Evolutionary conservation across 148 eudicot species (phyloP), one percentile per base, ranked within the genome.

Genomic region (Rheum nobile): DNA sequence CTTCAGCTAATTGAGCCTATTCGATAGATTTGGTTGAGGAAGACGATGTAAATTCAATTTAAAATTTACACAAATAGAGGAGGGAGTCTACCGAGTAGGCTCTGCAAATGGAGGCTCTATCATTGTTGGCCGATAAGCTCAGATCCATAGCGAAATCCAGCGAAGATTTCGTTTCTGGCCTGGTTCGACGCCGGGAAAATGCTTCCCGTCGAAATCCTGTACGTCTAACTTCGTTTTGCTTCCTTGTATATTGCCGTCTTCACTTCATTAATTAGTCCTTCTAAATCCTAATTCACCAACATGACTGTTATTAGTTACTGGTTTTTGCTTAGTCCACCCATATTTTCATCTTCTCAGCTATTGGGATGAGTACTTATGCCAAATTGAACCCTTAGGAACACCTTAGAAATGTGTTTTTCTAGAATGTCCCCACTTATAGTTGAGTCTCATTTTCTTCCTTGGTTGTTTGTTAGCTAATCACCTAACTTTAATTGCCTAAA

Each of bases 121-220:
- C 85, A 41, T 75, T 79, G 26, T 80, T 80, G 4, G 78, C 77
- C 65, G 86, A 83, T 70, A 84, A 81, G 50, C 72, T 89, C 1
- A 87, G 86, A 76, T 55, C 76, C 0, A 37, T 91, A n/a, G 84
- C 83, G 0, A 83, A 85, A 79, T 88, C 89, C 19, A 73, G 90
- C 41, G 81, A 83, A 73, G 79, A 86, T 65, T 83, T 84, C 65
- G 43, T 86, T 41, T 21, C 79, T 77, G 85, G 84, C 73, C 37
- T 86, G 54, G 35, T 79, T 73, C 76, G 35, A 71, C 77, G 80
- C 34, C 75, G 52, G 47, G 70, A 72, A 6, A 80, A 76, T 19
- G 81, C 81, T 75, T 80, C 78, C 12, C 83, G 80, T 79, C 91
- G 85, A 65, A 86, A 80, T 72, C 94, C 97, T 82, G 97, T 91